phyloP scores from a whole-genome alignment of 164 flowering plant genomes.

The Macadamia integrifolia region DNA sequence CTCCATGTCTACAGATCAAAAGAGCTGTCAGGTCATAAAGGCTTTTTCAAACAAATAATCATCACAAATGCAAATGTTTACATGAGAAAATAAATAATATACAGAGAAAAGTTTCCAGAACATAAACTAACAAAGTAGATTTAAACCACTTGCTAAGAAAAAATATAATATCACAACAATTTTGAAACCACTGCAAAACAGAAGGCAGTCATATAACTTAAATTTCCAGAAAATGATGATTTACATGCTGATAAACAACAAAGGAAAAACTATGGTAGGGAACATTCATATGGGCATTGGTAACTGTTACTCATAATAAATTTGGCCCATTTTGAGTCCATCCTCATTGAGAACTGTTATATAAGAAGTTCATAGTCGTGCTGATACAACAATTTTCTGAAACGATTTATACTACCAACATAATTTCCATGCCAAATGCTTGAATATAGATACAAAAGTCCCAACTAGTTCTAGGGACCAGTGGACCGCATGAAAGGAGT shows the following conservation, averaged over 20 bases:
- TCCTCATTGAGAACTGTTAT: neutral
- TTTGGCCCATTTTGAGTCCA: neutral
- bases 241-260: too few relatives aligned
- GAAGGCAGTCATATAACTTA: neutral
- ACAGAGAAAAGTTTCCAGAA: neutral
- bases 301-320: neutral
- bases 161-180: neutral
- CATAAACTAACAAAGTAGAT: neutral
- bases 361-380: neutral
- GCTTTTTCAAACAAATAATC: neutral
- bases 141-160: too few relatives aligned
- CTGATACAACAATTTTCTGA: neutral
- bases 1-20: conserved; percentile 60
- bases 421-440: neutral
- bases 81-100: neutral
- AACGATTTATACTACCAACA: neutral
- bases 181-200: neutral
- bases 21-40: neutral
- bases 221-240: too few relatives aligned
- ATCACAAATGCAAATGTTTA: neutral
- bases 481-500: too few relatives aligned
- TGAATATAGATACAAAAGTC: too few relatives aligned
- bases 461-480: too few relatives aligned
- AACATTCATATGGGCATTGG: neutral
- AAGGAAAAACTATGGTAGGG: neutral